Conservation (phyloP, 345 rosid species). For the Murraya paniculata region DNA sequence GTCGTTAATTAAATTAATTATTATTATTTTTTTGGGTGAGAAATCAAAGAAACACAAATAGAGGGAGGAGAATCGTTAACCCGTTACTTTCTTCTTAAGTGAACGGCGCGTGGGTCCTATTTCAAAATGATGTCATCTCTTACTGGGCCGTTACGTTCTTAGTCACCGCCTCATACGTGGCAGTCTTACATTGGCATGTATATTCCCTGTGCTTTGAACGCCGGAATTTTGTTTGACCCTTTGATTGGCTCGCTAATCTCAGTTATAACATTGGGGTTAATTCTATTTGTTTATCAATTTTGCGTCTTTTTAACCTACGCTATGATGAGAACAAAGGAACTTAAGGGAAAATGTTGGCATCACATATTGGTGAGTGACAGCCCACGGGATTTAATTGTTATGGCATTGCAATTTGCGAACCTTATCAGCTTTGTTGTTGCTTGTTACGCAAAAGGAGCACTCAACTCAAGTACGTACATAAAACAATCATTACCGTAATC, state of each 20-base stretch:
- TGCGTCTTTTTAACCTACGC: neutral
- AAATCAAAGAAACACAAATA: neutral
- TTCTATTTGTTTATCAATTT: too few species aligned
- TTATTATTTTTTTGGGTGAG: neutral
- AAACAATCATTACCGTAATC: slow-evolving; percentile 4
- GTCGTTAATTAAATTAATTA: neutral
- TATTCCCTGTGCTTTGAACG: slow-evolving; percentile 24
- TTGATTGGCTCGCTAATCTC: neutral
- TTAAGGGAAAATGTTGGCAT: neutral
- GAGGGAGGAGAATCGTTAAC: slow-evolving; percentile 23
- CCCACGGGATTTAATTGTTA: neutral
- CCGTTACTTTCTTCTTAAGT: slow-evolving; percentile 44
- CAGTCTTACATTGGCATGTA: neutral
- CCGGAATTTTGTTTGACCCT: slow-evolving; percentile 23
- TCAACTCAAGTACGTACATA: too few species aligned
- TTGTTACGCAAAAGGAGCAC: neutral
- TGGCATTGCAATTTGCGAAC: neutral
- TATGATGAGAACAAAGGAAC: neutral
- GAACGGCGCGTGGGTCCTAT: slow-evolving; percentile 56
- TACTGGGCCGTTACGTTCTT: slow-evolving; percentile 43
- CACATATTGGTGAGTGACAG: neutral
- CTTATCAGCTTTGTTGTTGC: neutral
- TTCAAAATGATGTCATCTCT: slow-evolving; percentile 31
- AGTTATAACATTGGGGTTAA: neutral
- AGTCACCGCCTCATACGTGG: slow-evolving; percentile 35